Base-by-base conservation (phyloP, 129 eudicot genomes). In the Centaurea solstitialis region DNA sequence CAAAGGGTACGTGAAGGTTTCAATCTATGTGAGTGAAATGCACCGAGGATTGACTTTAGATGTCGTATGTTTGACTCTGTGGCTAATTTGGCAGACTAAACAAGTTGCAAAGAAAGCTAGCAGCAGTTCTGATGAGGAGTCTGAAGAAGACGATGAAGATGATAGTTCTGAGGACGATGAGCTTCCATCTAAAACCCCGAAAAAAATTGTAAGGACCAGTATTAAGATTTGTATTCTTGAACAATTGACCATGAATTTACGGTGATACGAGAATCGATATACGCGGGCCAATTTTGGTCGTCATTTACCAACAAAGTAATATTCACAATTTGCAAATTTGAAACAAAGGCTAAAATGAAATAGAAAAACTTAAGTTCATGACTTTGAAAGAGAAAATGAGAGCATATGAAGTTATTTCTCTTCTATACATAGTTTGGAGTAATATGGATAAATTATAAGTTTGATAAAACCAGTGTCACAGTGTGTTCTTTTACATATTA, bases 81-180 rank as follows among this genome's bases (percentile, higher is more conserved):
- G 22, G 18, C 65, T n/a, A 17, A 57, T 57, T 17, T 57, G 22
- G 65, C 65, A 57, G 65, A 57, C 22, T 57, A 57, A 57, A 57
- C 65, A 2, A 57, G 65, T 17, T 57, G 65, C 21, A 57, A 57
- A 57, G 65, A 57, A 57, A n/a, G 65, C 65, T 13, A n/a, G 65
- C 65, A 57, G 65, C 22, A 17, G 65, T 57, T 57, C 65, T 57
- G 65, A 57, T 21, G 84, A 74, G 20, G 90, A 87, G 6, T 86
- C 83, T 22, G 86, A 85, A 3, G 85, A 82, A 61, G 85, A 76
- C 9, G 62, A 67, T 40, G 85, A 82, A 61, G 85, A 76, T 13
- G 62, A 67, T 40, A 74, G 78, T 4, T 86, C 79, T 57, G 87
- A 87, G 33, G 86, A 84, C 21, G 80, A 80, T 10, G 83, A 76